Evolutionary conservation across 2,329 filamentous ascomycete genomes (phyloP), one percentile per base, ranked within the genome.

Genomic region (Fusarium buharicum): DNA sequence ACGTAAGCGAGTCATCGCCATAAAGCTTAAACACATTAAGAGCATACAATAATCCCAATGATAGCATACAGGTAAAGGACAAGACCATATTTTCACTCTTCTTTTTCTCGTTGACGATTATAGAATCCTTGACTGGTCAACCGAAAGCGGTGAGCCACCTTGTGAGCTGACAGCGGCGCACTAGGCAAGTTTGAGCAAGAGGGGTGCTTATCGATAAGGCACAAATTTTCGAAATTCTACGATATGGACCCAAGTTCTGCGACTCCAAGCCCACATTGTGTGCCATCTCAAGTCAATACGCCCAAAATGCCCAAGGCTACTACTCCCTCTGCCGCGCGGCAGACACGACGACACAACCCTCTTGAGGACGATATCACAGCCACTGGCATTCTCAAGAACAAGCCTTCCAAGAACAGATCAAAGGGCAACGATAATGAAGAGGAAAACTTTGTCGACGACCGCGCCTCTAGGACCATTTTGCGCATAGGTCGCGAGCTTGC

Each of bases 401-500:
- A 93, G 82, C 82, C 86, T 27, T 88, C 88, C 67, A 92, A 92
- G 80, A 83, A 84, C 68, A 90, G 88, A 76, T 80, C 82, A 64
- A 90, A 87, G 76, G 84, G 81, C 46, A 83, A 81, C 48, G 84
- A 82, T 46, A 85, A 85, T 56, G 84, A 87, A 55, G 83, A 85
- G 58, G 86, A 90, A 59, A 81, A 84, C 64, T 98, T 90, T 72
- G 87, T 99, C 59, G 93, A 97, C 75, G 88, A 93, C 55, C 93
- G 92, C 74, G 88, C 93, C 16, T 97, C 94, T 54, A 86, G 89
- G 68, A 93, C 92, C 71, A 99, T 99, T 74, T 75, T 99, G 59
- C 87, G 90, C 67, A 92, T 98, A 70, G 94, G 94, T 51, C 90
- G 93, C 70, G 92, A 97, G 73, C 82, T 99, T 13, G 89, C 87